Percentiles rank a stretch among this genome's conserved stretches.
phyloP scores from a whole-genome alignment of 176 grass and related monocot species.

The maize (Zea mays) region DNA sequence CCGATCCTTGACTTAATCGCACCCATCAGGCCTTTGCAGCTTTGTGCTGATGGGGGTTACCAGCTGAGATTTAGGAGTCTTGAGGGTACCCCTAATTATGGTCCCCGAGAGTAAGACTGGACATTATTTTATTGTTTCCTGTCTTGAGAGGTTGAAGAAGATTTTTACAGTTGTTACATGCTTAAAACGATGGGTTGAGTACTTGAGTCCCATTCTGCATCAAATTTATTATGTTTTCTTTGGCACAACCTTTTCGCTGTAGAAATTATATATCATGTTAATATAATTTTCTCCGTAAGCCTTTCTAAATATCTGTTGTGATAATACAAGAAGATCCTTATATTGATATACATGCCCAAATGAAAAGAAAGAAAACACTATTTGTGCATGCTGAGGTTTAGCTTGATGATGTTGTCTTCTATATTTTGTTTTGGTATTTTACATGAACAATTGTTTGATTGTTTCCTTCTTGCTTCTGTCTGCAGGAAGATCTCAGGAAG shows the following conservation, averaged over 20 bases:
- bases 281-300: slow-evolving; percentile 13
- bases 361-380: slow-evolving; percentile 20
- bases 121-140: not conserved
- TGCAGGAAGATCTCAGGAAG: slow-evolving; percentile 86
- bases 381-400: slow-evolving; percentile 5
- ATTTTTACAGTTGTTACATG: not conserved
- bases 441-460: slow-evolving; percentile 22
- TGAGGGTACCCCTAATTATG: too few relatives aligned
- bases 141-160: not conserved
- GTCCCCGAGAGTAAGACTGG: too few relatives aligned
- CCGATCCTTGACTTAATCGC: too few relatives aligned
- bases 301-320: not conserved
- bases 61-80: too few relatives aligned
- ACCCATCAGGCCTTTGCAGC: too few relatives aligned
- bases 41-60: too few relatives aligned
- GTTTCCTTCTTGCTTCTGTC: slow-evolving; percentile 32
- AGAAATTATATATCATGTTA: not conserved
- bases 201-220: slow-evolving; percentile 20
- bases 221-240: slow-evolving; percentile 12
- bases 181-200: not conserved
- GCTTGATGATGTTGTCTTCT: slow-evolving; percentile 6
- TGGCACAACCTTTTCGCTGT: slow-evolving; percentile 5
- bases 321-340: not conserved
- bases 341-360: not conserved
- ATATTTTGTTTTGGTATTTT: slow-evolving; percentile 24